Conservation (phyloP, 106 monocot species). For the Acorus calamus region DNA sequence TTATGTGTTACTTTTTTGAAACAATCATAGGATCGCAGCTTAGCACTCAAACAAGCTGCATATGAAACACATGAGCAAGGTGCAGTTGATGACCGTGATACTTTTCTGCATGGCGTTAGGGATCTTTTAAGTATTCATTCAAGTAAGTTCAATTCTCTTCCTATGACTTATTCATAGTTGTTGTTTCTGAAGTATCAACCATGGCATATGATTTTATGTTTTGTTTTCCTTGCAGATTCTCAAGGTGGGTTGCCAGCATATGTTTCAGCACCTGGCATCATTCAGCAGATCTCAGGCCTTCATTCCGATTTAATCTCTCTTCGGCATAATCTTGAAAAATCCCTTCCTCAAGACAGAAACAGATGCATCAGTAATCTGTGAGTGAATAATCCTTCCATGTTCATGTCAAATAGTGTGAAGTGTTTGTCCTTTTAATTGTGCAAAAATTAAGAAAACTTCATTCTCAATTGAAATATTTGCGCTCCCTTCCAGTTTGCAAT, state of each 20-base stretch:
- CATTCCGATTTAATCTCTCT: slow-evolving; percentile 75
- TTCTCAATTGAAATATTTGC: no score
- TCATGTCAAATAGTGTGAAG: no score
- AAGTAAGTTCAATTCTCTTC: slow-evolving; percentile 26
- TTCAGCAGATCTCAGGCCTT: slow-evolving; percentile 79
- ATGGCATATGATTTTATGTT: not conserved
- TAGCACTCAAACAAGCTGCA: slow-evolving; percentile 59
- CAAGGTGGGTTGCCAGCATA: slow-evolving; percentile 63
- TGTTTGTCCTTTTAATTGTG: no score
- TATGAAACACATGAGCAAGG: slow-evolving; percentile 91
- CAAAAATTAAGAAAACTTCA: no score
- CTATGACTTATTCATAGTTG: not conserved
- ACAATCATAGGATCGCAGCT: slow-evolving; percentile 44
- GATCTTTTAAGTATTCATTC: slow-evolving; percentile 80
- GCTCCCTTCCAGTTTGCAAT: no score
- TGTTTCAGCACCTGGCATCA: slow-evolving; percentile 79
- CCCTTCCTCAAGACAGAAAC: slow-evolving; percentile 82
- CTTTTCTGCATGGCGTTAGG: slow-evolving; percentile 80
- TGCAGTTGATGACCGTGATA: slow-evolving; percentile 87
- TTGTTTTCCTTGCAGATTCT: slow-evolving; percentile 38
- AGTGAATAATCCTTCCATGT: slow-evolving; percentile 9
- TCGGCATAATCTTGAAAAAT: slow-evolving; percentile 83
- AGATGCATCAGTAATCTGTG: slow-evolving; percentile 92
- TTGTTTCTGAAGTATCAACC: not conserved
- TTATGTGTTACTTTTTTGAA: no score